A percentile compares a stretch with the other conserved stretches of the same genome.
Conservation (phyloP, 768 basidiomycete species). For the Macrolepiota dolichaula region DNA sequence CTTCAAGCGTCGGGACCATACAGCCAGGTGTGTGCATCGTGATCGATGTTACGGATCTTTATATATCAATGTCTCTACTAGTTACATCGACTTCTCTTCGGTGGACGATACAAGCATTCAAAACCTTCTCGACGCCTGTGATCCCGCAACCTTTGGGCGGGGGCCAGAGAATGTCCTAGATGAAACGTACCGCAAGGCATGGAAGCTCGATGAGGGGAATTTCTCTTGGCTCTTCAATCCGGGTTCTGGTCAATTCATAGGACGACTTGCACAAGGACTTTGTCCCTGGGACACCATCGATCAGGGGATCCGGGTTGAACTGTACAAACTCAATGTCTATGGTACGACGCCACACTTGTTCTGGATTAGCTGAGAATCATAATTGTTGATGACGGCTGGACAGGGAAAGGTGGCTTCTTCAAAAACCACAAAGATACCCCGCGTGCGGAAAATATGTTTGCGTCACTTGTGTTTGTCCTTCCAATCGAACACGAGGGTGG, state of each 20-base stretch:
- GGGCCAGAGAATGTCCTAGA: conserved; percentile 22
- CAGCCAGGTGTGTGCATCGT: not conserved
- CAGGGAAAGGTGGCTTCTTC: conserved; percentile 35
- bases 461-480: conserved; percentile 47
- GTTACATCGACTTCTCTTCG: not conserved
- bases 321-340: conserved; percentile 37
- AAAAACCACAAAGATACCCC: conserved; percentile 50
- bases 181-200: conserved; percentile 24
- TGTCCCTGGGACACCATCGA: conserved; percentile 14
- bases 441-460: conserved; percentile 41
- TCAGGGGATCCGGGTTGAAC: conserved; percentile 20
- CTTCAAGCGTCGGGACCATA: not conserved
- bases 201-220: conserved; percentile 17
- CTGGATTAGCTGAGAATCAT: not conserved
- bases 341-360: conserved; percentile 21
- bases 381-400: not conserved
- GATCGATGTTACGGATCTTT: not conserved
- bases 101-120: conserved; percentile 8
- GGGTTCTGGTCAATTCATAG: conserved; percentile 10
- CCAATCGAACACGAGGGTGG: conserved; percentile 46
- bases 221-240: conserved; percentile 20
- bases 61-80: not conserved
- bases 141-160: conserved; percentile 23
- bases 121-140: conserved; percentile 18
- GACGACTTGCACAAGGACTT: conserved; percentile 12